Evolutionary conservation across 176 grass and related monocot genomes (phyloP).

Genomic region (Elymus sibiricus): DNA sequence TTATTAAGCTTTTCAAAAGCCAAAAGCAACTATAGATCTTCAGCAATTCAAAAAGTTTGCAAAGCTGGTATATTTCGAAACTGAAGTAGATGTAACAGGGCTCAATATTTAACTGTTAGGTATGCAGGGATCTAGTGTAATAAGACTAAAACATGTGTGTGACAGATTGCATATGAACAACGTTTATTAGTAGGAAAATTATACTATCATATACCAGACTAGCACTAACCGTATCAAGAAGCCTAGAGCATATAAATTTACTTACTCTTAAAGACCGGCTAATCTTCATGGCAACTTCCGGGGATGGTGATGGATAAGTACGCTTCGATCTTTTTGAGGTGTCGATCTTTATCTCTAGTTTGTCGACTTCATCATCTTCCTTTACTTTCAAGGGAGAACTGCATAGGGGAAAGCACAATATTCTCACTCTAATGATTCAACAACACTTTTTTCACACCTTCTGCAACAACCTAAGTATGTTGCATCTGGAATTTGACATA

Average conservation of each 20-base stretch:
- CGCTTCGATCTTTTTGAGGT: conserved; percentile 60
- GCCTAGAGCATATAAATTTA: conserved; percentile 11
- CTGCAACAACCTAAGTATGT: neutral
- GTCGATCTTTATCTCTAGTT: conserved; percentile 77
- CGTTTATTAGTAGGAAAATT: neutral
- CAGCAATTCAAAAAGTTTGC: neutral
- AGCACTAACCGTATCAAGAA: neutral
- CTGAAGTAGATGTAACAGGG: neutral
- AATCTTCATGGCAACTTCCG: conserved; percentile 92
- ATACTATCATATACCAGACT: neutral
- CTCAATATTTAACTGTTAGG: neutral
- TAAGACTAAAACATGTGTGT: neutral
- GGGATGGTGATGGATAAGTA: conserved; percentile 70
- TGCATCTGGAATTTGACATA: neutral
- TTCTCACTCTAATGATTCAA: neutral
- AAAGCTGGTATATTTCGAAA: neutral
- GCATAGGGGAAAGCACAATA: neutral
- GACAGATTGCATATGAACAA: neutral
- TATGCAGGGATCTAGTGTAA: neutral
- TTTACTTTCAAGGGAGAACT: conserved; percentile 93
- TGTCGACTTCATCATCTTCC: conserved; percentile 94
- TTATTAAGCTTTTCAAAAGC: conserved; percentile 52
- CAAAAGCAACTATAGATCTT: neutral
- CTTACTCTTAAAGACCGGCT: conserved; percentile 77
- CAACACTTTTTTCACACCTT: neutral